Conservation (phyloP, 129 eudicot genomes). For the Gnaphalium uliginosum region DNA sequence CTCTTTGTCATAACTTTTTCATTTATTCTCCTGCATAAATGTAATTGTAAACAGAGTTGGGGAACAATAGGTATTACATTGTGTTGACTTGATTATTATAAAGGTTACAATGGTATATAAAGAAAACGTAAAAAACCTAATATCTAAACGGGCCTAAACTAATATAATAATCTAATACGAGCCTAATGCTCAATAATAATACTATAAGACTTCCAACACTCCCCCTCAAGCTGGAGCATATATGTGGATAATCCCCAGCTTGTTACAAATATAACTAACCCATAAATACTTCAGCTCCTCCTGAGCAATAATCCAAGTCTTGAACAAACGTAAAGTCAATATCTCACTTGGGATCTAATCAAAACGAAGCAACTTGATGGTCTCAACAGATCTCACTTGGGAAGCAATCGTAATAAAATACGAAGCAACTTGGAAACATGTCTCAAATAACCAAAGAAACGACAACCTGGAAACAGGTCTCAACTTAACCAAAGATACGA, state of each 20-base stretch:
- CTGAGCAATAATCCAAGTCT: background rate
- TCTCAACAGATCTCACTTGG: slow-evolving; percentile 5
- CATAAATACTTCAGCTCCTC: background rate
- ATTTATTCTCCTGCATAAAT: no score
- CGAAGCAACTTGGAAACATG: no score
- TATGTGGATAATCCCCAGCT: background rate
- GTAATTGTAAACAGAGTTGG: background rate
- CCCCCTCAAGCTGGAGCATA: background rate
- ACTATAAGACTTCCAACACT: background rate
- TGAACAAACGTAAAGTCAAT: background rate
- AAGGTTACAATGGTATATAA: background rate
- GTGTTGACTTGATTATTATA: background rate
- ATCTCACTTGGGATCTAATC: slow-evolving; percentile 5
- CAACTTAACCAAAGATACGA: background rate
- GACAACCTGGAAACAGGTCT: no score
- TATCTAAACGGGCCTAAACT: background rate
- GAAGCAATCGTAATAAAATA: background rate
- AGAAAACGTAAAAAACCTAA: background rate
- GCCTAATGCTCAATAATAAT: background rate
- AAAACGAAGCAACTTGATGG: background rate
- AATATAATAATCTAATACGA: background rate
- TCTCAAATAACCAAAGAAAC: no score
- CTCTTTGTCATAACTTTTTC: no score
- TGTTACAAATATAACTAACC: background rate
- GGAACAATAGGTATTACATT: background rate